These are phyloP conservation scores for Torrubiella hemipterigena DNA, from an alignment of 2,329 filamentous ascomycete species.

Conservation along the genomic window DNA sequence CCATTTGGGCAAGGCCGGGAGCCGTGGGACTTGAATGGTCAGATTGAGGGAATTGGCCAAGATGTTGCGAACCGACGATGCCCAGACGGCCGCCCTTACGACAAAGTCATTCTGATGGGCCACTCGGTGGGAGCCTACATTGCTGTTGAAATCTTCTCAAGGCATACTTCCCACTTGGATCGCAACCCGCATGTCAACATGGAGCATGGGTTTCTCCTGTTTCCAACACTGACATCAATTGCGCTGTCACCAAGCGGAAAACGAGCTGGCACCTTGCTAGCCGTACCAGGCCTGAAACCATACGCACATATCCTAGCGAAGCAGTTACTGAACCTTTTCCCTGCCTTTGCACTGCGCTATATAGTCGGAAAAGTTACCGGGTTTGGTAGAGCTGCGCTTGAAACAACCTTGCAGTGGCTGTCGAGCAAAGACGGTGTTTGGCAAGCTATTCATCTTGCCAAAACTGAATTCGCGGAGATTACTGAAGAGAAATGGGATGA, in stretches of 20 bases:
- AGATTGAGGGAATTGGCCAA: slow-evolving; percentile 33
- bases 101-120: slow-evolving; percentile 54
- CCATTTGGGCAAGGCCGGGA: slow-evolving; percentile 27
- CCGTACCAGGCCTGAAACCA: slow-evolving; percentile 27
- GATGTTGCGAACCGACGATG: slow-evolving; percentile 19
- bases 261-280: slow-evolving; percentile 24
- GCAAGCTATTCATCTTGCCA: slow-evolving; percentile 46
- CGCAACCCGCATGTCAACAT: slow-evolving; percentile 27
- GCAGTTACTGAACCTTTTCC: slow-evolving; percentile 27
- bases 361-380: slow-evolving; percentile 30
- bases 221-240: slow-evolving; percentile 65
- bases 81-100: slow-evolving; percentile 27
- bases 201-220: slow-evolving; percentile 50
- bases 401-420: slow-evolving; percentile 40
- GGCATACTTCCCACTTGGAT: slow-evolving; percentile 30
- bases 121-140: slow-evolving; percentile 69
- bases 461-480: slow-evolving; percentile 49
- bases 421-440: slow-evolving; percentile 44
- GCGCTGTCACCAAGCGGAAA: slow-evolving; percentile 48
- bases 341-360: slow-evolving; percentile 25
- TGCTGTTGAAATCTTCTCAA: slow-evolving; percentile 52
- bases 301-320: slow-evolving; percentile 28
- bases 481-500: slow-evolving; percentile 46
- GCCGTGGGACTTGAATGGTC: slow-evolving; percentile 41
- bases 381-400: slow-evolving; percentile 35